Evolutionary conservation across 352 stramenopile genomes (phyloP), one percentile per base, ranked within the genome.

Genomic region (Globisporangium parvum): DNA sequence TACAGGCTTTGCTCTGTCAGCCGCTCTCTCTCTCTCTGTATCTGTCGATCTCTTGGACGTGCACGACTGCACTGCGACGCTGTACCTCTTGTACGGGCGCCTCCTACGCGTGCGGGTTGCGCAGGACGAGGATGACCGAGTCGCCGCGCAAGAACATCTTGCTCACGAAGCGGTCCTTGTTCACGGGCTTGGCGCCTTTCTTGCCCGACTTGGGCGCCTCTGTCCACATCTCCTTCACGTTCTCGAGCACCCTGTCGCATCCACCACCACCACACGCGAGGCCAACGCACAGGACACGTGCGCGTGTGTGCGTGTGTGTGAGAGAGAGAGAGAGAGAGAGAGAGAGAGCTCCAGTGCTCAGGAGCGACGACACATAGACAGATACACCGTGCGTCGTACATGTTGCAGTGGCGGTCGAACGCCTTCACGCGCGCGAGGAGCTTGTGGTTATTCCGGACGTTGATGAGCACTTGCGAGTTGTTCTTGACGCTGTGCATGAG

Each of bases 181-280:
- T 98, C n/a, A 98, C 85, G 17, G 93, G 82, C 66, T 96, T 97
- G 55, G 91, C 93, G 49, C 92, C 87, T 64, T 98, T 98, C 68
- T 97, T 97, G 45, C 96, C 96, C 35, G 91, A 95, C 79, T 99
- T 99, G 62, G 95, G 96, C 55, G 88, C 82, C 84, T 99, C 97
- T 20, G 96, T 99, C 97, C 97, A 99, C 93, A 99, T 99, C 82
- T 99, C 97, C 76, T 99, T 99, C 41, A 99, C 97, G 70, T 99
- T 98, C 79, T 99, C 97, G 47, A 99, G 79, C 55, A 99, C 87
- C 83, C 93, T 98, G 57, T 12, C 53, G 9, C 14, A 0, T 11
- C n/a, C n/a, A n/a, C n/a, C n/a, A n/a, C n/a, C 4, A 55, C 8
- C 17, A 53, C 3, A 50, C 5, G 18, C 39, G 9, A 20, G 18